Conservation (phyloP, 2,329 filamentous ascomycete genomes). For the Colletotrichum brevisporum region DNA sequence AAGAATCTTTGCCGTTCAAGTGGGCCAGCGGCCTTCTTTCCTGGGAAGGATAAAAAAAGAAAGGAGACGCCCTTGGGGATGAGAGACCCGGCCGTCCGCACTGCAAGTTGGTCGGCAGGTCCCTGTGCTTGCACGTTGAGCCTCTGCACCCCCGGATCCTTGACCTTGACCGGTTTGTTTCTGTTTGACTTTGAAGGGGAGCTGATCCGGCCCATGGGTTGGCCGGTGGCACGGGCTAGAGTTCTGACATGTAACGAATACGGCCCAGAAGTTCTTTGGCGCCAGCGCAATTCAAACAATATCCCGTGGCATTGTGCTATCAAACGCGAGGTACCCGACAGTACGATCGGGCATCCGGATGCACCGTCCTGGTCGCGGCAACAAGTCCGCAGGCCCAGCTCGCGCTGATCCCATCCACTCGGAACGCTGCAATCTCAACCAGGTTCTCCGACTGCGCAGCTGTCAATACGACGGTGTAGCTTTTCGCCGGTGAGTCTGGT, state of each 20-base stretch:
- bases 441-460: neutral
- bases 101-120: neutral
- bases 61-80: neutral
- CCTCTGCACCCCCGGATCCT: slow-evolving; percentile 11
- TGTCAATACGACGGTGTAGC: slow-evolving; percentile 17
- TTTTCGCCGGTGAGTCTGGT: slow-evolving; percentile 19
- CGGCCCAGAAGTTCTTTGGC: neutral
- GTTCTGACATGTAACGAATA: slow-evolving; percentile 34
- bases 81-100: neutral
- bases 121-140: slow-evolving; percentile 18
- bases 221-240: slow-evolving; percentile 14
- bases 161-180: slow-evolving; percentile 20
- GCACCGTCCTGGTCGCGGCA: slow-evolving; percentile 18
- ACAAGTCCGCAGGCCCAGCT: slow-evolving; percentile 2
- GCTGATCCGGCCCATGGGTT: slow-evolving; percentile 26
- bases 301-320: neutral
- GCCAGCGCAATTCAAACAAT: no score
- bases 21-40: neutral
- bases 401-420: slow-evolving; percentile 2
- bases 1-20: slow-evolving; percentile 1
- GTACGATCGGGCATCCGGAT: slow-evolving; percentile 33
- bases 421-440: neutral
- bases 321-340: slow-evolving; percentile 4
- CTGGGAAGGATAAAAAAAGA: no score
- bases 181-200: slow-evolving; percentile 32